Conservation (phyloP, 106 monocot species). For the Acorus calamus region DNA sequence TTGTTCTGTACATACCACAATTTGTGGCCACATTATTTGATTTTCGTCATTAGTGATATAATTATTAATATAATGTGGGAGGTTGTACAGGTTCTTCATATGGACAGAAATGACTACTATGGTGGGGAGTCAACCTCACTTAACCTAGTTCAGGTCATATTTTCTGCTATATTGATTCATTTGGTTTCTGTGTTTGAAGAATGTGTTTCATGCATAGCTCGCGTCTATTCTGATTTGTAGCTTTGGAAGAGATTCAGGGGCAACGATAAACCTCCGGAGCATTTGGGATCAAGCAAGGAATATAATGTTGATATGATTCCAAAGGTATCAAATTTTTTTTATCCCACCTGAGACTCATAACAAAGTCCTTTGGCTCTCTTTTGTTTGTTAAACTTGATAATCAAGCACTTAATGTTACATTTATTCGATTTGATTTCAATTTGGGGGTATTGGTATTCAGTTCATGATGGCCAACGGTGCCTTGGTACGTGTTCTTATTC, state of each 20-base stretch:
- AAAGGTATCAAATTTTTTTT: conserved; percentile 27
- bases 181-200: too few relatives aligned
- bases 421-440: too few relatives aligned
- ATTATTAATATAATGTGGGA: too few relatives aligned
- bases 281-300: conserved; percentile 61
- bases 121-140: conserved; percentile 33
- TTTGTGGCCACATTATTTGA: too few relatives aligned
- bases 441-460: conserved; percentile 17
- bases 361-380: too few relatives aligned
- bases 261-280: conserved; percentile 49
- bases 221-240: conserved; percentile 13
- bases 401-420: too few relatives aligned
- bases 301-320: conserved; percentile 90
- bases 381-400: too few relatives aligned
- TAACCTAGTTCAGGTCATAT: conserved; percentile 47
- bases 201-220: too few relatives aligned
- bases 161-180: not conserved
- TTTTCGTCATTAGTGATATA: too few relatives aligned
- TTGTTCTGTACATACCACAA: too few relatives aligned
- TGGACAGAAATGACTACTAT: conserved; percentile 66
- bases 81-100: conserved; percentile 38
- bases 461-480: conserved; percentile 99
- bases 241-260: conserved; percentile 84
- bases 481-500: conserved; percentile 86
- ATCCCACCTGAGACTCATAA: too few relatives aligned